Conservation (phyloP, 495 filamentous ascomycete species). For the Hypoxylon perforatum region DNA sequence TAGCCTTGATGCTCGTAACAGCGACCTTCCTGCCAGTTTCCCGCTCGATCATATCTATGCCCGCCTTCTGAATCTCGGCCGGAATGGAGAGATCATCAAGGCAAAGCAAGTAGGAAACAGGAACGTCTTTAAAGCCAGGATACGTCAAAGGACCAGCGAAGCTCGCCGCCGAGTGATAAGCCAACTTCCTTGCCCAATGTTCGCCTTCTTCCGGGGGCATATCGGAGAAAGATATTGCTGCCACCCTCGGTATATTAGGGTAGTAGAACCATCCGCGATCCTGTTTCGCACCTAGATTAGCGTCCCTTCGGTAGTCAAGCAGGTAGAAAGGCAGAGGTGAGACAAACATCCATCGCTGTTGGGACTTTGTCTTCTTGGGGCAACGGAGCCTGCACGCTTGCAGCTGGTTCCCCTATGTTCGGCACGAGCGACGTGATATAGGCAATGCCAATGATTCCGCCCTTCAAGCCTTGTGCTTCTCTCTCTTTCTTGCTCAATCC, state of each 20-base stretch:
- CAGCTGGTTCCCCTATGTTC: not conserved
- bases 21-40: not conserved
- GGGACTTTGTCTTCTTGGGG: not conserved
- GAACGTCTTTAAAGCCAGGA: not conserved
- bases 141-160: not conserved
- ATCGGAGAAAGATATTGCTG: not conserved
- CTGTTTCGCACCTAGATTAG: not conserved
- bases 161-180: not conserved
- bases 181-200: not conserved
- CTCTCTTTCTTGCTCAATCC: constrained; percentile 53
- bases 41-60: not conserved
- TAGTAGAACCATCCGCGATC: not conserved
- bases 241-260: not conserved
- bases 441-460: constrained; percentile 58
- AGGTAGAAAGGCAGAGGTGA: not conserved
- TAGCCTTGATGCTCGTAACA: not conserved
- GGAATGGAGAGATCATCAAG: not conserved
- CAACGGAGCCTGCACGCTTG: not conserved
- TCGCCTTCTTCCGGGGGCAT: not conserved
- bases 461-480: constrained; percentile 45
- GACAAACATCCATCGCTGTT: not conserved
- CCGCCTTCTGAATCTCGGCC: not conserved
- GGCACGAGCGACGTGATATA: constrained; percentile 57
- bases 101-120: not conserved
- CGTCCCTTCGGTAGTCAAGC: not conserved